These are phyloP conservation scores for Fistulinella prunicolor DNA, from an alignment of 768 basidiomycete genomes.

Conservation along the genomic window DNA sequence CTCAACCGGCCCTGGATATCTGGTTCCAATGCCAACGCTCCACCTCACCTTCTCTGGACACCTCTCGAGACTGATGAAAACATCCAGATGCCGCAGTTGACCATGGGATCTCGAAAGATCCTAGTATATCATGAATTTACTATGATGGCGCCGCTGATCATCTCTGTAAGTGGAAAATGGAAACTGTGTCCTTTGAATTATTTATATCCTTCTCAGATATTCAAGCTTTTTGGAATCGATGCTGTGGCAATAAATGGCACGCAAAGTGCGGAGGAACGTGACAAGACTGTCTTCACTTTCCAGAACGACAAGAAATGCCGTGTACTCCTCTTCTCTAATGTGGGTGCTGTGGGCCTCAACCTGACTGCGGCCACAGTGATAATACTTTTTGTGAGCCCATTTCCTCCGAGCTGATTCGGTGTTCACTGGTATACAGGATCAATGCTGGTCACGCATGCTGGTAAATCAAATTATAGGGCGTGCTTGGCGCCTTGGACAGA, in stretches of 20 bases:
- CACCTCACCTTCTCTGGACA: conserved; percentile 2
- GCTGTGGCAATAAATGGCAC: conserved; percentile 7
- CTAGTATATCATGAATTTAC: conserved; percentile 6
- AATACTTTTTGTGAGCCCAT: conserved; percentile 1
- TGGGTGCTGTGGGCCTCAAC: conserved; percentile 2
- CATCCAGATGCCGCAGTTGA: background rate
- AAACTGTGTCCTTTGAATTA: background rate
- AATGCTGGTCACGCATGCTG: conserved; percentile 14
- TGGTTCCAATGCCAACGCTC: background rate
- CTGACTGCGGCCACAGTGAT: conserved; percentile 3
- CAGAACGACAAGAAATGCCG: background rate
- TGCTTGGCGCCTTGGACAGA: conserved; percentile 12
- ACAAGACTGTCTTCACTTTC: background rate
- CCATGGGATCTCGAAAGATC: background rate
- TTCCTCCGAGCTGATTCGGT: no score
- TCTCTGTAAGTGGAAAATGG: conserved; percentile 1
- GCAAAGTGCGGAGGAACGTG: background rate
- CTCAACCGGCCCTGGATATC: conserved; percentile 4
- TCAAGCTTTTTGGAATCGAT: background rate
- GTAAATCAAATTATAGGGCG: conserved; percentile 13
- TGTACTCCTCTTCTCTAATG: conserved; percentile 3
- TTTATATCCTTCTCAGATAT: background rate
- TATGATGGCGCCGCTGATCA: conserved; percentile 7
- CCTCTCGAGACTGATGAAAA: background rate
- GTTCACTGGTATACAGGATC: background rate